Percentiles rank a stretch among this genome's conserved stretches.
Conservation (phyloP, 2,329 filamentous ascomycete genomes). For the Trichoderma oligosporum region DNA sequence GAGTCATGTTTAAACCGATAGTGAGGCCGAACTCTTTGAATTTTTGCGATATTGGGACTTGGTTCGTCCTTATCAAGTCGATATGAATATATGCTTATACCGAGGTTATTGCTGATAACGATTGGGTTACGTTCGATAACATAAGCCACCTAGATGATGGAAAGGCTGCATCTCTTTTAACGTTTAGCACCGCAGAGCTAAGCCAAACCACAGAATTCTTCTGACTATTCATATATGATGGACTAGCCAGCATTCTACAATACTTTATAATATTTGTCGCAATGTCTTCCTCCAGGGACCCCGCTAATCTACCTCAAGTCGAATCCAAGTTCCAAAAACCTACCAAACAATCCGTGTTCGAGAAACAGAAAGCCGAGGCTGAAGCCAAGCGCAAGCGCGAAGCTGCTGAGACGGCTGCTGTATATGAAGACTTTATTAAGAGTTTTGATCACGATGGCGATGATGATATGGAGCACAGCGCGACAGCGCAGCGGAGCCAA, state of each 20-base stretch:
- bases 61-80: not conserved
- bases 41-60: not conserved
- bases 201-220: not conserved
- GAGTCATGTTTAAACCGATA: too few species aligned
- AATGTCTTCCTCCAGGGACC: slow-evolving; percentile 49
- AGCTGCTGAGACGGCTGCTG: slow-evolving; percentile 80
- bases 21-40: too few species aligned
- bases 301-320: slow-evolving; percentile 64
- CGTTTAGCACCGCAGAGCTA: not conserved
- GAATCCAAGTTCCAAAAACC: slow-evolving; percentile 75
- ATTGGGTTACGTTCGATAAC: not conserved
- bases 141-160: too few species aligned
- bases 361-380: slow-evolving; percentile 82
- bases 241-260: not conserved
- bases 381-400: slow-evolving; percentile 84
- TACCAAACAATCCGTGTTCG: slow-evolving; percentile 80
- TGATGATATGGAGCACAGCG: slow-evolving; percentile 32
- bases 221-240: not conserved
- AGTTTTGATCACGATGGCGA: slow-evolving; percentile 64
- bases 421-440: slow-evolving; percentile 83
- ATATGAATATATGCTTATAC: slow-evolving; percentile 20
- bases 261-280: slow-evolving; percentile 20
- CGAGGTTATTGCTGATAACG: slow-evolving; percentile 12
- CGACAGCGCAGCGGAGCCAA: slow-evolving; percentile 23
- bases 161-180: too few species aligned